Evolutionary conservation across 345 rosid species (phyloP).

Genomic region (Euphorbia pulcherrima): DNA sequence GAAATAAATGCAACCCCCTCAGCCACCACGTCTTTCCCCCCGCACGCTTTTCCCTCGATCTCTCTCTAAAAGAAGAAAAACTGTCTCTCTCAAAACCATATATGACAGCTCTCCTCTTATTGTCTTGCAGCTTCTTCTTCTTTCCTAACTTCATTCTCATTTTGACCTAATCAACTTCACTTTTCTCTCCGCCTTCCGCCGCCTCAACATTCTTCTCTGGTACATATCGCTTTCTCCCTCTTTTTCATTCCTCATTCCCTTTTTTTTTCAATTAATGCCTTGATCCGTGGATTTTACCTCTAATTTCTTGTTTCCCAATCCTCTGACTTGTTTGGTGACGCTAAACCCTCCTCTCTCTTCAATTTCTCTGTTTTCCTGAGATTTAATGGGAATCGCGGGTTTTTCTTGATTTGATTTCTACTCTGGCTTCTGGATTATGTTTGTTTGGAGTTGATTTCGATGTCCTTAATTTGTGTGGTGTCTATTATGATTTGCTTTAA

Average conservation of each 20-base stretch:
- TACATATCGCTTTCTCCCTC: conserved; percentile 21
- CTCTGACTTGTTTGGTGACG: background rate
- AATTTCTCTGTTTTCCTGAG: background rate
- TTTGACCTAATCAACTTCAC: conserved; percentile 11
- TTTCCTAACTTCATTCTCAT: conserved; percentile 12
- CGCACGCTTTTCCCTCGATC: no score
- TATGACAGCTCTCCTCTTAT: conserved; percentile 11
- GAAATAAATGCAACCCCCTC: conserved; percentile 38
- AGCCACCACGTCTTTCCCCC: conserved; percentile 14
- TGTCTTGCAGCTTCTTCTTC: conserved; percentile 24
- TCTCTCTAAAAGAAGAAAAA: background rate
- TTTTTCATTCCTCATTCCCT: conserved; percentile 7
- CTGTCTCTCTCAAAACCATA: conserved; percentile 20
- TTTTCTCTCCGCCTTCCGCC: background rate
- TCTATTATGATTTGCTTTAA: background rate
- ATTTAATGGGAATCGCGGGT: conserved; percentile 5
- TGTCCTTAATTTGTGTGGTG: background rate
- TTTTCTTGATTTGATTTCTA: conserved; percentile 3
- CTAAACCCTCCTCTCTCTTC: background rate
- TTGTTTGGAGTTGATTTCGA: conserved; percentile 13
- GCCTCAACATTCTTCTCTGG: conserved; percentile 18
- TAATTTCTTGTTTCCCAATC: background rate
- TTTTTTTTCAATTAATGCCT: conserved; percentile 10
- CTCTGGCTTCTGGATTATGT: conserved; percentile 19
- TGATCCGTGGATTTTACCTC: conserved; percentile 12